phyloP scores from a whole-genome alignment of 129 eudicot species.

The sunflower (Helianthus annuus) region HanXRQr2.0-SUNRISE NC_035449.2:194428877-194429376 shows the following conservation, averaged over 20 bases:
- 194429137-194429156: constrained; percentile 71
- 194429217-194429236: neutral
- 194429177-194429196: constrained; percentile 9
- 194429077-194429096: constrained; percentile 60
- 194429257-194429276: too few species aligned
- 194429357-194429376: too few species aligned
- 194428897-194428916: constrained; percentile 84
- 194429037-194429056: constrained; percentile 31
- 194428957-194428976: too few species aligned
- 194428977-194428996: neutral
- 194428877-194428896: constrained; percentile 76
- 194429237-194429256: too few species aligned
- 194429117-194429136: constrained; percentile 58
- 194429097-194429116: constrained; percentile 24
- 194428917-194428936: constrained; percentile 75
- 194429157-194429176: constrained; percentile 60
- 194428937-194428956: constrained; percentile 30
- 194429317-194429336: too few species aligned
- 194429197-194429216: neutral
- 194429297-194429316: too few species aligned
- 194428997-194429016: constrained; percentile 21
- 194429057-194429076: constrained; percentile 44
- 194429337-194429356: too few species aligned
- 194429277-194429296: too few species aligned
- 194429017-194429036: constrained; percentile 49